These are phyloP conservation scores for Metarhizium album DNA, from an alignment of 2,329 filamentous ascomycete genomes.

Conservation along the genomic window DNA sequence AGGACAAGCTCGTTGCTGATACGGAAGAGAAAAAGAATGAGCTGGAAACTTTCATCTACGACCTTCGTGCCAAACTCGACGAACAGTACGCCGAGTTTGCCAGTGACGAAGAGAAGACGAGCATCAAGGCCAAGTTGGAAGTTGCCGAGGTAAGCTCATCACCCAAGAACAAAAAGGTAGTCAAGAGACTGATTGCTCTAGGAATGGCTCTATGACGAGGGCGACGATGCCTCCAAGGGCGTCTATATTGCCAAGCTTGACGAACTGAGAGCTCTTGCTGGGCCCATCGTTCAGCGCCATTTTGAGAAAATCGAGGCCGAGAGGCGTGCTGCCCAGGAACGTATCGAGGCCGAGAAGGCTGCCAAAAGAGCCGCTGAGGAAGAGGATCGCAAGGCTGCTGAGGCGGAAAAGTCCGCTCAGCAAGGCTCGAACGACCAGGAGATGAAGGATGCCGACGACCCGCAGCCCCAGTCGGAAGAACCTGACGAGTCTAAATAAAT, in stretches of 20 bases:
- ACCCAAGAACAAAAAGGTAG: neutral
- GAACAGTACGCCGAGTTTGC: slow-evolving; percentile 83
- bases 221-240: slow-evolving; percentile 87
- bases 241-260: slow-evolving; percentile 93
- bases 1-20: slow-evolving; percentile 96
- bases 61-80: slow-evolving; percentile 89
- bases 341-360: slow-evolving; percentile 65
- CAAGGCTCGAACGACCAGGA: slow-evolving; percentile 45
- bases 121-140: slow-evolving; percentile 74
- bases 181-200: slow-evolving; percentile 26
- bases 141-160: slow-evolving; percentile 62
- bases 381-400: slow-evolving; percentile 42
- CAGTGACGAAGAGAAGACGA: slow-evolving; percentile 84
- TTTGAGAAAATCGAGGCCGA: slow-evolving; percentile 90
- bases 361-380: slow-evolving; percentile 57
- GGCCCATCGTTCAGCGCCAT: slow-evolving; percentile 86
- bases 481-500: slow-evolving; percentile 25
- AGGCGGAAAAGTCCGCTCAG: slow-evolving; percentile 37
- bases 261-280: slow-evolving; percentile 82
- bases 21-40: slow-evolving; percentile 99
- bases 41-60: slow-evolving; percentile 95
- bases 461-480: slow-evolving; percentile 41
- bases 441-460: slow-evolving; percentile 50
- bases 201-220: slow-evolving; percentile 98
- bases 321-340: slow-evolving; percentile 66